Evolutionary conservation across 306 rosid species (phyloP).

Genomic region (Medicago truncatula): DNA sequence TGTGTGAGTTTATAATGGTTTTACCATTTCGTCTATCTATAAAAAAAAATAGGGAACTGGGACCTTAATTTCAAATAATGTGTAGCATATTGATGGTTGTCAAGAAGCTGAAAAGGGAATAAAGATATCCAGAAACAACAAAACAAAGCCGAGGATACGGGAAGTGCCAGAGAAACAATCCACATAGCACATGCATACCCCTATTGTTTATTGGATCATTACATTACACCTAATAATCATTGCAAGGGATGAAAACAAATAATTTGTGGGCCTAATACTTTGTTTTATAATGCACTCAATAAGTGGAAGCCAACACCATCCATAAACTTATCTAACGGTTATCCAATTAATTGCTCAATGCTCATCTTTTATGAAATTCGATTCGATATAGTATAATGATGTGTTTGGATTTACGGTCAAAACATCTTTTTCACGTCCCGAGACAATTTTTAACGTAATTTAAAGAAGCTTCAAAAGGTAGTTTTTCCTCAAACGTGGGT

Average conservation of each 20-base stretch:
- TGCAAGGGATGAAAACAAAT: slow-evolving; percentile 72
- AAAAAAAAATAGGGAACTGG: background rate
- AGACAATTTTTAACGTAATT: too few relatives aligned
- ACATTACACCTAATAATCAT: slow-evolving; percentile 55
- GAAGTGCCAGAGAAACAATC: slow-evolving; percentile 63
- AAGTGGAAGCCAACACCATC: slow-evolving; percentile 24
- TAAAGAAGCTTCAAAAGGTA: too few relatives aligned
- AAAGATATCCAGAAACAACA: slow-evolving; percentile 46
- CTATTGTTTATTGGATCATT: slow-evolving; percentile 55
- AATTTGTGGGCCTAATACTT: slow-evolving; percentile 37
- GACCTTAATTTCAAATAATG: background rate
- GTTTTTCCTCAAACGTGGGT: too few relatives aligned
- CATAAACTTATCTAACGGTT: slow-evolving; percentile 3
- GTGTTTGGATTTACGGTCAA: too few relatives aligned
- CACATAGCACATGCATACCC: slow-evolving; percentile 70
- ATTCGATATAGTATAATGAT: background rate
- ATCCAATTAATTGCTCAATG: slow-evolving; percentile 2
- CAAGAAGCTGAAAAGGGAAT: slow-evolving; percentile 41
- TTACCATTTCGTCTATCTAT: too few relatives aligned
- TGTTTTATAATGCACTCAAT: slow-evolving; percentile 11
- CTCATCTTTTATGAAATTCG: slow-evolving; percentile 4
- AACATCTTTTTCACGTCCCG: too few relatives aligned
- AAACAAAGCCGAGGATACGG: slow-evolving; percentile 52
- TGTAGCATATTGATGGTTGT: slow-evolving; percentile 3
- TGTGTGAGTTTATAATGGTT: too few relatives aligned